These are phyloP conservation scores for Agrocybe praecox DNA, from an alignment of 768 basidiomycete genomes.

Conservation along the genomic window DNA sequence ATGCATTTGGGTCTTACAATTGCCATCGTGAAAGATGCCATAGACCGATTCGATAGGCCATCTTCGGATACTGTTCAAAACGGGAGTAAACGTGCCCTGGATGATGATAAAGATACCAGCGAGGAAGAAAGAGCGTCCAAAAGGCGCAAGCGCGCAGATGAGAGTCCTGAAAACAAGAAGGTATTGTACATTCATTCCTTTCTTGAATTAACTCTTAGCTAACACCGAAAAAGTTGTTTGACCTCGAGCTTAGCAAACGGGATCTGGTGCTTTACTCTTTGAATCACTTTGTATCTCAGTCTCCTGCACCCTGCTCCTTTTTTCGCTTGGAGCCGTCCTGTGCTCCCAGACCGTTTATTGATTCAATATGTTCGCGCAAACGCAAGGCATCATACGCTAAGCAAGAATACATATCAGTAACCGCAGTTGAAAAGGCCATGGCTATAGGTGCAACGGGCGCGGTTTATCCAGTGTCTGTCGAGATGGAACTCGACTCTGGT, in stretches of 20 bases:
- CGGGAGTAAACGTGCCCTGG: too few relatives aligned
- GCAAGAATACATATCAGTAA: neutral
- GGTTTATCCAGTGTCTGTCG: neutral
- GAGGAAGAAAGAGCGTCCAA: neutral
- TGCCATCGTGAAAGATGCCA: neutral
- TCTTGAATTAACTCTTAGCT: neutral
- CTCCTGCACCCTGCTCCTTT: slow-evolving; percentile 3
- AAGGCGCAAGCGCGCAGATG: neutral
- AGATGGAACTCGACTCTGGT: neutral
- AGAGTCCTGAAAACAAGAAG: neutral
- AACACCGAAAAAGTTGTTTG: neutral
- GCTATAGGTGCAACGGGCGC: neutral
- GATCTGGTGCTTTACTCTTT: slow-evolving; percentile 1
- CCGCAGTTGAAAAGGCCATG: neutral
- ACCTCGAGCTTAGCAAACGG: neutral
- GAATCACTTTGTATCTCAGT: neutral
- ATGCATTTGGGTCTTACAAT: neutral
- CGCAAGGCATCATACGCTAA: neutral
- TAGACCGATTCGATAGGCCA: neutral
- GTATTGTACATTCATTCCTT: neutral
- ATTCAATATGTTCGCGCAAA: neutral
- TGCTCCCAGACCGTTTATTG: neutral
- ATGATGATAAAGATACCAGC: neutral
- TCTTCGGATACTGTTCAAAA: too few relatives aligned
- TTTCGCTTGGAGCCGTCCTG: slow-evolving; percentile 2